A percentile compares a stretch with the other conserved stretches of the same genome.
phyloP scores from a whole-genome alignment of 257 asterid species.

The Anisodus tanguticus region DNA sequence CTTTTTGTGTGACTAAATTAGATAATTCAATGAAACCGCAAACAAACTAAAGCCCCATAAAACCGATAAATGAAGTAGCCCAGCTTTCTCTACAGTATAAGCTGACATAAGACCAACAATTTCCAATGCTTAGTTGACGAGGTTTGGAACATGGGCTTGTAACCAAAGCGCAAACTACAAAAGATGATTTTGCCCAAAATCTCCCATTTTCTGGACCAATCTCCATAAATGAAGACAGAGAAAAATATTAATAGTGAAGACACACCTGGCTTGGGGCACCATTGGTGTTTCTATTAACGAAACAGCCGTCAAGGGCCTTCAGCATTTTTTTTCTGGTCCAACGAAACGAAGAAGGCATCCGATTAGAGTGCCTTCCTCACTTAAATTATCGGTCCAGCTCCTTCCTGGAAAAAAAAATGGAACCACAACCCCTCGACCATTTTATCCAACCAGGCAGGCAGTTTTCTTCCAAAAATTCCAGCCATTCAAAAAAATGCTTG shows the following conservation, averaged over 20 bases:
- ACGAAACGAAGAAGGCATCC: background rate
- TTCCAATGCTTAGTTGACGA: background rate
- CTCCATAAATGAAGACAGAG: background rate
- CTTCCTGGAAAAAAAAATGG: too few relatives aligned
- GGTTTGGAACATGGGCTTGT: background rate
- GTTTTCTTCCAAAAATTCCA: too few relatives aligned
- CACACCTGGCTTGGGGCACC: background rate
- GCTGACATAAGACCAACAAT: background rate
- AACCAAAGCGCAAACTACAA: background rate
- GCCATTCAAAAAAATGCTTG: background rate
- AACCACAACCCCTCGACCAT: too few relatives aligned
- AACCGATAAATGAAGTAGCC: background rate
- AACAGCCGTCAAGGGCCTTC: background rate
- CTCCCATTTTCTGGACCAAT: background rate
- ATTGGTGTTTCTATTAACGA: background rate
- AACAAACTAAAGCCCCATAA: background rate
- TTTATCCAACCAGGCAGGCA: too few relatives aligned
- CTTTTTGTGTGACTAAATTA: background rate
- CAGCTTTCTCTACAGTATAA: background rate
- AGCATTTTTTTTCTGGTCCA: background rate
- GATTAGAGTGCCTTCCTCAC: too few relatives aligned
- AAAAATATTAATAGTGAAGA: background rate
- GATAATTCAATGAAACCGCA: background rate
- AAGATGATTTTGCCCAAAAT: background rate
- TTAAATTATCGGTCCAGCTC: too few relatives aligned